Percentiles rank a stretch among this genome's conserved stretches.
Conservation (phyloP, 2,329 filamentous ascomycete genomes). For the Neocucurbitaria cava region DNA sequence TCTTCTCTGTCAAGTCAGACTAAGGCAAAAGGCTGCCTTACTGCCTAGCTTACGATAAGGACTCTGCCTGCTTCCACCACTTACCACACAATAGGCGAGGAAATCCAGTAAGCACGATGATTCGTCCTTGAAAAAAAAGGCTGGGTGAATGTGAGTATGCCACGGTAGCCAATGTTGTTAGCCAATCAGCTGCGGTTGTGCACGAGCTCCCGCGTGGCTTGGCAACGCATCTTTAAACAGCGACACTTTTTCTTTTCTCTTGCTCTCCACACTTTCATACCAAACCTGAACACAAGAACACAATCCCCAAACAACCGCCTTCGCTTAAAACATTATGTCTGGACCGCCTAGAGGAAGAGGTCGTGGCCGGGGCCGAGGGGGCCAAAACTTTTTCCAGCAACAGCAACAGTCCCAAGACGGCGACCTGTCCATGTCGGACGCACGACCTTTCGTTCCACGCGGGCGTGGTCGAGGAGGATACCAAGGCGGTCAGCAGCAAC, state of each 20-base stretch:
- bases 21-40: no score
- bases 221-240: constrained; percentile 15
- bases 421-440: constrained; percentile 15
- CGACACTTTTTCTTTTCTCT: not conserved
- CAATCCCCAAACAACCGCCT: not conserved
- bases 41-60: no score
- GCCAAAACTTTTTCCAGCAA: constrained; percentile 3
- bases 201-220: constrained; percentile 11
- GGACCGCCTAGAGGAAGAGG: constrained; percentile 22
- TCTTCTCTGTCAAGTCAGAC: no score
- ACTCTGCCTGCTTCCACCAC: no score
- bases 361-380: constrained; percentile 24
- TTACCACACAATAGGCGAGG: no score
- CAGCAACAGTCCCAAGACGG: constrained; percentile 11
- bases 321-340: not conserved
- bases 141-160: not conserved
- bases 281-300: not conserved
- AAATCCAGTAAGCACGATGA: no score
- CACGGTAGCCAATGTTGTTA: not conserved
- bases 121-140: no score
- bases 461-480: constrained; percentile 16
- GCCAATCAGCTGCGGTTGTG: constrained; percentile 6
- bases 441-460: constrained; percentile 7
- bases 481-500: constrained; percentile 3
- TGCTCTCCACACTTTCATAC: not conserved